Evolutionary conservation across 352 stramenopile species (phyloP).

Genomic region (Globisporangium radiosum): DNA sequence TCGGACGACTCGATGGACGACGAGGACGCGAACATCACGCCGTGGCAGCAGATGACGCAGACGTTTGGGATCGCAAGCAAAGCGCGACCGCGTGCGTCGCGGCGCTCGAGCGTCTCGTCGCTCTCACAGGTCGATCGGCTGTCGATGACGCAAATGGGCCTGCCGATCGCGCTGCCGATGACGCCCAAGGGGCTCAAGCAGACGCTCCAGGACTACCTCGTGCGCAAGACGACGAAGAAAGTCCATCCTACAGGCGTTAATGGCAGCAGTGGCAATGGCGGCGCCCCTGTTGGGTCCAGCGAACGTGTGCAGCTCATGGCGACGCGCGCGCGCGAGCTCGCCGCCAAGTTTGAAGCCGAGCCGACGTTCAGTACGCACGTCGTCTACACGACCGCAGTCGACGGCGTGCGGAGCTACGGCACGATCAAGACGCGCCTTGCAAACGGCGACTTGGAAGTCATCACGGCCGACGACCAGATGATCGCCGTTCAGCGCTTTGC

Average conservation of each 20-base stretch:
- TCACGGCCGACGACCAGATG: slow-evolving; percentile 56
- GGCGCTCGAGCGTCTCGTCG: slow-evolving; percentile 56
- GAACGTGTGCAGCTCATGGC: slow-evolving; percentile 33
- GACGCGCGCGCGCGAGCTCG: slow-evolving; percentile 12
- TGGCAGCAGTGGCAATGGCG: slow-evolving; percentile 1
- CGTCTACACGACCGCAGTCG: slow-evolving; percentile 31
- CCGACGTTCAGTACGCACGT: slow-evolving; percentile 29
- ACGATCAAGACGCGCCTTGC: slow-evolving; percentile 43
- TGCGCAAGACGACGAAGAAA: slow-evolving; percentile 63
- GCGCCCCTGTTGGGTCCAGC: slow-evolving; percentile 12
- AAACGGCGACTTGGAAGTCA: slow-evolving; percentile 40
- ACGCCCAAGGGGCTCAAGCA: slow-evolving; percentile 55
- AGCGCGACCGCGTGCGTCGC: slow-evolving; percentile 22
- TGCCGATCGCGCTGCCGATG: slow-evolving; percentile 29
- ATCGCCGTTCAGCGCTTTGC: slow-evolving; percentile 50
- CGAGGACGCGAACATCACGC: slow-evolving; percentile 71
- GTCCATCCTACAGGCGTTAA: slow-evolving; percentile 33
- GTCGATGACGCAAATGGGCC: slow-evolving; percentile 34
- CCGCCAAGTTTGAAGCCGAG: slow-evolving; percentile 8
- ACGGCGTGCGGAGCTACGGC: slow-evolving; percentile 43
- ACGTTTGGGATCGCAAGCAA: slow-evolving; percentile 68
- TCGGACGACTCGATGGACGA: slow-evolving; percentile 63
- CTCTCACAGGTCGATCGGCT: slow-evolving; percentile 56
- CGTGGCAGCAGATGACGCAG: slow-evolving; percentile 82
- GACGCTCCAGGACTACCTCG: slow-evolving; percentile 50